Evolutionary conservation across 1,139 yeast species (phyloP).

Genomic region (Geotrichum cucujoidarum): DNA sequence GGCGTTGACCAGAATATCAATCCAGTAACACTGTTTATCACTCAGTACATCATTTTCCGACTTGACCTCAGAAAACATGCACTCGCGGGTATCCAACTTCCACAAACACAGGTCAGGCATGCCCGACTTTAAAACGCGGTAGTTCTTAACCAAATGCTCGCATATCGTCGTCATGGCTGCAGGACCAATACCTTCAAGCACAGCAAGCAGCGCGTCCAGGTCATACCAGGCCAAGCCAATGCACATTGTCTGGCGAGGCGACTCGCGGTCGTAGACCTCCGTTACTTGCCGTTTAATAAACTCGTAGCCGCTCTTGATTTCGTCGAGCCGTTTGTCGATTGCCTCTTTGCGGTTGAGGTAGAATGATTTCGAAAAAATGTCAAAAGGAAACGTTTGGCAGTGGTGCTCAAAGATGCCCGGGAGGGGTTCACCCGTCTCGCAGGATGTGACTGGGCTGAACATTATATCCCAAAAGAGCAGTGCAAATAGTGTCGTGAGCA

Average conservation of each 20-base stretch:
- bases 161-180: conserved; percentile 28
- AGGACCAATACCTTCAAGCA: conserved; percentile 32
- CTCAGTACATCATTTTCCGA: conserved; percentile 38
- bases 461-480: conserved; percentile 35
- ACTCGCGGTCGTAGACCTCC: conserved; percentile 17
- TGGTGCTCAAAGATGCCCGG: conserved; percentile 31
- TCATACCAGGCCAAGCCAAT: conserved; percentile 36
- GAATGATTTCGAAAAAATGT: conserved; percentile 28
- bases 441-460: conserved; percentile 21
- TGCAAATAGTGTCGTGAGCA: conserved; percentile 33
- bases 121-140: conserved; percentile 34
- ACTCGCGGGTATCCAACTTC: conserved; percentile 23
- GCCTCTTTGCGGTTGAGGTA: conserved; percentile 22
- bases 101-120: conserved; percentile 40
- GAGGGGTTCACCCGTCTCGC: neutral
- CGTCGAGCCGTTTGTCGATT: conserved; percentile 25
- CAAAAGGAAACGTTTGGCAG: conserved; percentile 36
- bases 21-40: conserved; percentile 40
- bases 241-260: conserved; percentile 25
- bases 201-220: conserved; percentile 27
- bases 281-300: conserved; percentile 10
- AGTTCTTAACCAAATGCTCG: conserved; percentile 30
- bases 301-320: conserved; percentile 13
- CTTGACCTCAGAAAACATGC: conserved; percentile 31
- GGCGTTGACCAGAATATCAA: conserved; percentile 31